Base-by-base conservation (phyloP, 1,139 yeast species). In the Candida sp. region DNA sequence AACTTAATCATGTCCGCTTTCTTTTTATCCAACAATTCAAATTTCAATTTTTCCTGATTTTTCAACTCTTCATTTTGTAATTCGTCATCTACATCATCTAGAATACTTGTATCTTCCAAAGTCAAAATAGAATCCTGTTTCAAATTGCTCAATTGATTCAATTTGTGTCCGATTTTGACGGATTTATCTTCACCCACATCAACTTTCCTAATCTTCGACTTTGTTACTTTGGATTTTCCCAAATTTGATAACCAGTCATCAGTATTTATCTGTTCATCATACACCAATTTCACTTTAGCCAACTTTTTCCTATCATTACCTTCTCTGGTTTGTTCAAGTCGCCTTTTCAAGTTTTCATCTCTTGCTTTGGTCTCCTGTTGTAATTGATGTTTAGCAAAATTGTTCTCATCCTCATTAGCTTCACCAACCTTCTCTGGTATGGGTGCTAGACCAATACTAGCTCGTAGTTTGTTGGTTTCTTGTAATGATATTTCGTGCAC, bases 81-180 rank as follows among this genome's bases (percentile, higher is more conserved):
- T 21, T 71, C 76, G 29, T 68, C 76, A 2, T 74, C 80, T 33
- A 73, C 82, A 30, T 66, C 73, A 2, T 76, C 82, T 22, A 79
- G 52, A 2, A 87, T 63, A 5, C 69, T 68, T 1, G 68, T 59
- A 48, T 89, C 97, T 44, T 83, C 78, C 38, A 88, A 64, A 0
- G 93, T 87, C 43, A 89, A 64, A 2, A 87, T 69, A 0, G 79
- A 78, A 21, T 77, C 79, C n/a, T 68, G 68, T 5, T 56, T 55
- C n/a, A 72, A 46, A 5, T 54, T 58, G 2, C 57, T 56, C n/a
- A 81, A 54, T 21, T 77, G 81, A 5, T 58, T 55, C 4, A 66
- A 43, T 35, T 61, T 64, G 56, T 81, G 87, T 0, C 71, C 74
- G 6, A 82, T 75, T 35, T 63, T 68, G 21, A 39, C 32, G 30